Base-by-base conservation (phyloP, 2,329 filamentous ascomycete genomes). In the Fusarium nurragi region DNA sequence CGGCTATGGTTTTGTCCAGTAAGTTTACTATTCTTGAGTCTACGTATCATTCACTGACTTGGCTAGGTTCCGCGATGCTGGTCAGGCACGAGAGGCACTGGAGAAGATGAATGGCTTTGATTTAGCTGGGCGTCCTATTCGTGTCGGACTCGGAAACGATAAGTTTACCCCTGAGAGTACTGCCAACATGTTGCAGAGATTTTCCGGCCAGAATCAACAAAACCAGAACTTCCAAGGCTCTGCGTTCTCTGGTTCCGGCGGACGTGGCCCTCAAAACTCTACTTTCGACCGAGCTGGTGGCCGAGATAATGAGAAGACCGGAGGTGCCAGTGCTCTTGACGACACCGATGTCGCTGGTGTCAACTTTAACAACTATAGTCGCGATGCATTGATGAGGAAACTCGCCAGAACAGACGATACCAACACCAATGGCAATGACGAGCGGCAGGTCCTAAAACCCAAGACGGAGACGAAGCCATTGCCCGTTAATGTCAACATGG, bases 71-170 rank as follows among this genome's bases (percentile, higher is more conserved):
- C 90, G 90, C 74, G 92, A 98, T 75, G 93, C 94, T 58, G 88
- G 88, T 67, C 89, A 97, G 79, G 95, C 95, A 75, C 92, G 94
- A 76, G 92, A 97, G 78, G 96, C 95, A 63, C 84, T 99, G 67
- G 93, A 97, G 79, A 97, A 97, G 81, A 97, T 99, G 94, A 99
- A 99, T 80, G 94, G 94, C 67, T 99, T 98, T 81, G 95, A 98
- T 80, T 89, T 99, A 71, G 95, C 95, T 74, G 94, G 94, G 79
- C 94, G 95, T 77, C 93, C 94, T 67, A 98, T 99, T 78, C 93
- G 95, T 77, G 96, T 99, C 79, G 95, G 95, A 79, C 92, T 99
- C 83, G 95, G 95, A 80, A 99, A 97, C 83, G 95, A 99, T 91
- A 98, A 98, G 88, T 98, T 98, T 81, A 98, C 94, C 80, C 91